These are phyloP conservation scores for Fusarium newnesense DNA, from an alignment of 2,329 filamentous ascomycete genomes.

Conservation along the genomic window DNA sequence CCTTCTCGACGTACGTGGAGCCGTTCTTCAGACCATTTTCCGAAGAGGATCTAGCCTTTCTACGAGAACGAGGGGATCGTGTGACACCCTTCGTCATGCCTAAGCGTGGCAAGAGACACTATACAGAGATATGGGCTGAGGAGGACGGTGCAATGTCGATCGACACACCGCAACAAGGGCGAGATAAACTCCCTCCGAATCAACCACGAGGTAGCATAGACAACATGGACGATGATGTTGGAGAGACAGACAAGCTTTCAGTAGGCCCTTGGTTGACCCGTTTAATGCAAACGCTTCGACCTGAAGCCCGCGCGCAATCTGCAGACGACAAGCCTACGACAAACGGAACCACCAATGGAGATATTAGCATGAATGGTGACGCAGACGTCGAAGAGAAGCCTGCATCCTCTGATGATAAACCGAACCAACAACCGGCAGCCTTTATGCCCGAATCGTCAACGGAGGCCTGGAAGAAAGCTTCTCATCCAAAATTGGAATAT, in stretches of 20 bases:
- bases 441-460: conserved; percentile 81
- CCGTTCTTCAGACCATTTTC: conserved; percentile 89
- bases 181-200: conserved; percentile 79
- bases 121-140: conserved; percentile 91
- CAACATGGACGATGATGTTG: conserved; percentile 84
- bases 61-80: conserved; percentile 90
- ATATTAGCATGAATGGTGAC: conserved; percentile 65
- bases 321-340: conserved; percentile 67
- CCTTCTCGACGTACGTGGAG: conserved; percentile 92
- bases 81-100: conserved; percentile 86
- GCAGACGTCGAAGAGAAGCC: conserved; percentile 50
- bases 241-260: conserved; percentile 89
- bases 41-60: conserved; percentile 93
- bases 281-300: conserved; percentile 82
- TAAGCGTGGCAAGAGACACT: conserved; percentile 83
- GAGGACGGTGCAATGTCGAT: conserved; percentile 86
- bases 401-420: conserved; percentile 51
- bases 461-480: conserved; percentile 82
- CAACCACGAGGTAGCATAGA: conserved; percentile 88
- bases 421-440: conserved; percentile 73
- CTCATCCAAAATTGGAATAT: conserved; percentile 82
- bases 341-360: conserved; percentile 64
- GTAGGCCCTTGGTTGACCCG: conserved; percentile 87
- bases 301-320: conserved; percentile 70
- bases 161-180: conserved; percentile 70